Conservation (phyloP, 2,329 filamentous ascomycete genomes). For the Talaromyces sp. region DNA sequence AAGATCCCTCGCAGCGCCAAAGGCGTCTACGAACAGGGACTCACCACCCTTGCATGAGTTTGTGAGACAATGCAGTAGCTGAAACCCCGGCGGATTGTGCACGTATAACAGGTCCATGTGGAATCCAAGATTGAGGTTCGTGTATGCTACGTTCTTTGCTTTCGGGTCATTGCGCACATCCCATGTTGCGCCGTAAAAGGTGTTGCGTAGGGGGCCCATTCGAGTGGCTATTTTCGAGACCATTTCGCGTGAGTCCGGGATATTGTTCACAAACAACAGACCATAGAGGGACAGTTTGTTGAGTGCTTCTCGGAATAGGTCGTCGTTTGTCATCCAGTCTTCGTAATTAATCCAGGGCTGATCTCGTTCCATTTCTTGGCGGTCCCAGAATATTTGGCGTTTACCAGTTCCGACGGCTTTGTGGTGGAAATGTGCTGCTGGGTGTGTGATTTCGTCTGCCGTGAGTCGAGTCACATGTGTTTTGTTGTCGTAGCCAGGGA, state of each 20-base stretch:
- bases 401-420: slow-evolving; percentile 24
- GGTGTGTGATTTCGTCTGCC: slow-evolving; percentile 14
- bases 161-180: slow-evolving; percentile 78
- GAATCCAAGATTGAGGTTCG: slow-evolving; percentile 72
- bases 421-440: slow-evolving; percentile 3
- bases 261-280: slow-evolving; percentile 70
- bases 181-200: slow-evolving; percentile 89
- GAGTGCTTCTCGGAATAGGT: slow-evolving; percentile 60
- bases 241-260: slow-evolving; percentile 64
- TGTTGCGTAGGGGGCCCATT: slow-evolving; percentile 76
- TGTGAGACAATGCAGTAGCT: slow-evolving; percentile 83
- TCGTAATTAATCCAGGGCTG: slow-evolving; percentile 61
- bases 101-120: slow-evolving; percentile 95
- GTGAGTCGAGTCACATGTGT: slow-evolving; percentile 33
- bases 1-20: slow-evolving; percentile 52
- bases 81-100: slow-evolving; percentile 70
- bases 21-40: slow-evolving; percentile 79
- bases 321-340: slow-evolving; percentile 64
- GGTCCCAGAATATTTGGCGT: slow-evolving; percentile 35
- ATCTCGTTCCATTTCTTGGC: slow-evolving; percentile 41
- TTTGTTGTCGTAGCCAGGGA: slow-evolving; percentile 38
- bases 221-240: slow-evolving; percentile 66
- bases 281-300: slow-evolving; percentile 63
- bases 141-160: slow-evolving; percentile 91
- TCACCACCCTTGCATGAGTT: slow-evolving; percentile 77